These are phyloP conservation scores for Vickermania ingenoplastis DNA, from an alignment of 208 protist species.

Conservation along the genomic window DNA sequence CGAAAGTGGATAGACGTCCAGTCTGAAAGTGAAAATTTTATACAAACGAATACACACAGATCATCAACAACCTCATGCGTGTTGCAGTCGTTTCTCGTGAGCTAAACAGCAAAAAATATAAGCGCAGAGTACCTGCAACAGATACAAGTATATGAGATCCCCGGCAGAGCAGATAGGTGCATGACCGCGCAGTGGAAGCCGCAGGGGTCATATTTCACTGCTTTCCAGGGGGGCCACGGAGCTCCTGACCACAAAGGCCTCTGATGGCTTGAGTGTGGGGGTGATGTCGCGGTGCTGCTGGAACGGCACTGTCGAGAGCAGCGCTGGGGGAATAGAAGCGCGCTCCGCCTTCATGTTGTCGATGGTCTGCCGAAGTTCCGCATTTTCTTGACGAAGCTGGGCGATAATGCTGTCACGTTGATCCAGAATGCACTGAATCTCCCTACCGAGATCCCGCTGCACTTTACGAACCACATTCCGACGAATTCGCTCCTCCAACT, in stretches of 20 bases:
- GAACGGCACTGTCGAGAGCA: neutral
- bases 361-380: conserved; percentile 14
- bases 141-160: too few relatives aligned
- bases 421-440: conserved; percentile 29
- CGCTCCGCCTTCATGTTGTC: conserved; percentile 5
- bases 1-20: too few relatives aligned
- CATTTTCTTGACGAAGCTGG: conserved; percentile 35
- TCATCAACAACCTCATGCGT: too few relatives aligned
- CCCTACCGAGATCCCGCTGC: conserved; percentile 17
- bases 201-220: too few relatives aligned
- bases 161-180: too few relatives aligned
- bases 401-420: conserved; percentile 32
- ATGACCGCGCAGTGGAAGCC: too few relatives aligned
- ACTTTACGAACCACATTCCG: conserved; percentile 35
- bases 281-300: neutral
- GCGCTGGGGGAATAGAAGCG: neutral
- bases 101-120: neutral
- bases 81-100: neutral
- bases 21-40: too few relatives aligned
- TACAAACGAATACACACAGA: too few relatives aligned
- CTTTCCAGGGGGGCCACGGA: neutral
- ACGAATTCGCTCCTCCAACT: conserved; percentile 8
- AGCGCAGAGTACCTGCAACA: too few relatives aligned
- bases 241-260: neutral
- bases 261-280: conserved; percentile 2